phyloP scores from a whole-genome alignment of 768 basidiomycete species.

The Coprinopsis marcescibilis region DNA sequence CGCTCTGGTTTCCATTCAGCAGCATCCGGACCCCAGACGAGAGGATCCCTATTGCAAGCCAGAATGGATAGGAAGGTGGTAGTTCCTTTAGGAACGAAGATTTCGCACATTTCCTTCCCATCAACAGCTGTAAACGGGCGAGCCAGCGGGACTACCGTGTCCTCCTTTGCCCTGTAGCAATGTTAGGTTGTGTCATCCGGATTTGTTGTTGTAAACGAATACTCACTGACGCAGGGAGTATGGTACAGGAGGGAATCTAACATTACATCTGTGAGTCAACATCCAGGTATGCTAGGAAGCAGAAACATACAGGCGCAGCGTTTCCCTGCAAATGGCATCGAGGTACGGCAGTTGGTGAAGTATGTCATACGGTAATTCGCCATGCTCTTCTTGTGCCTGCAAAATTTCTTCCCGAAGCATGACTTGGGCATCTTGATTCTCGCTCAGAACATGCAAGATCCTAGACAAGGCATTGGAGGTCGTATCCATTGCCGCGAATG shows the following conservation, averaged over 20 bases:
- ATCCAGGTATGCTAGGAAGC: too few species aligned
- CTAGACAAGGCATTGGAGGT: constrained; percentile 33
- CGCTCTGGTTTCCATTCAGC: constrained; percentile 14
- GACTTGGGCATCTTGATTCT: constrained; percentile 32
- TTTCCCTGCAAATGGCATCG: constrained; percentile 36
- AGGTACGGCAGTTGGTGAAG: constrained; percentile 32
- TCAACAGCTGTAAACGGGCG: constrained; percentile 30
- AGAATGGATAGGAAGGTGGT: constrained; percentile 32
- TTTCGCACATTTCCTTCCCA: constrained; percentile 29
- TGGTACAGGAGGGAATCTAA: too few species aligned
- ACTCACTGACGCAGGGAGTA: constrained; percentile 31
- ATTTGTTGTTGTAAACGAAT: too few species aligned
- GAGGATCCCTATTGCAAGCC: constrained; percentile 32
- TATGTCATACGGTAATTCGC: constrained; percentile 31
- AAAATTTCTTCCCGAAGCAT: constrained; percentile 30
- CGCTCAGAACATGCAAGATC: constrained; percentile 26
- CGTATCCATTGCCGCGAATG: constrained; percentile 39
- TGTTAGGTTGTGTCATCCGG: not conserved
- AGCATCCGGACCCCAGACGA: constrained; percentile 5
- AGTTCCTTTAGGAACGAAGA: constrained; percentile 35
- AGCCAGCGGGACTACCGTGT: constrained; percentile 36
- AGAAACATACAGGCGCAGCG: too few species aligned
- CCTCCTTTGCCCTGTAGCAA: constrained; percentile 27
- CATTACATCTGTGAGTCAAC: too few species aligned
- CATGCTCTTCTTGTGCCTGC: constrained; percentile 20